Evolutionary conservation across 208 protist species (phyloP).

Genomic region (Trypanosoma scelopori): DNA sequence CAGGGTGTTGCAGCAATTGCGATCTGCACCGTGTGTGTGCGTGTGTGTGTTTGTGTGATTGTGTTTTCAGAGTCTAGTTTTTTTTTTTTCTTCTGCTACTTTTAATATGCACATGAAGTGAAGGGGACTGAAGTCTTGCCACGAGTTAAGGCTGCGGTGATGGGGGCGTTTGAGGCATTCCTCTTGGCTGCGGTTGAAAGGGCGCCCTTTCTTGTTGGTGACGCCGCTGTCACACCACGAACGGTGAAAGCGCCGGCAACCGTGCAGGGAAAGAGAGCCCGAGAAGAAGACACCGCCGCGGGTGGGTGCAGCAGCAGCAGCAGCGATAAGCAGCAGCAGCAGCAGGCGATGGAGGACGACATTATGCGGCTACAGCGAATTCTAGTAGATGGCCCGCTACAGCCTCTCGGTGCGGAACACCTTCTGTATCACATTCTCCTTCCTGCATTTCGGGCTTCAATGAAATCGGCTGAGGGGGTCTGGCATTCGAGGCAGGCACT

Average conservation of each 20-base stretch:
- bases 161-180: constrained; percentile 37
- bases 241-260: neutral
- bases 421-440: constrained; percentile 56
- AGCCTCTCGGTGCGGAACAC: constrained; percentile 55
- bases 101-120: constrained; percentile 5
- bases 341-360: constrained; percentile 6
- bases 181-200: constrained; percentile 33
- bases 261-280: too few relatives aligned
- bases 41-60: neutral
- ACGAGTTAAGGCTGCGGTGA: neutral
- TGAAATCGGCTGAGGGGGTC: constrained; percentile 38
- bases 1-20: too few relatives aligned
- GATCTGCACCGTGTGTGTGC: neutral
- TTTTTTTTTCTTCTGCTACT: constrained; percentile 11
- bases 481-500: constrained; percentile 24
- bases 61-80: neutral
- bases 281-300: too few relatives aligned
- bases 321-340: too few relatives aligned
- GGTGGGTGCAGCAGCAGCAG: too few relatives aligned
- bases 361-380: constrained; percentile 41
- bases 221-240: constrained; percentile 12
- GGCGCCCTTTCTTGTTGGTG: constrained; percentile 43
- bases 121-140: neutral
- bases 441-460: constrained; percentile 35
- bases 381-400: constrained; percentile 57